These are phyloP conservation scores for Peterozyma toletana DNA, from an alignment of 805 yeast species.

Conservation along the genomic window DNA sequence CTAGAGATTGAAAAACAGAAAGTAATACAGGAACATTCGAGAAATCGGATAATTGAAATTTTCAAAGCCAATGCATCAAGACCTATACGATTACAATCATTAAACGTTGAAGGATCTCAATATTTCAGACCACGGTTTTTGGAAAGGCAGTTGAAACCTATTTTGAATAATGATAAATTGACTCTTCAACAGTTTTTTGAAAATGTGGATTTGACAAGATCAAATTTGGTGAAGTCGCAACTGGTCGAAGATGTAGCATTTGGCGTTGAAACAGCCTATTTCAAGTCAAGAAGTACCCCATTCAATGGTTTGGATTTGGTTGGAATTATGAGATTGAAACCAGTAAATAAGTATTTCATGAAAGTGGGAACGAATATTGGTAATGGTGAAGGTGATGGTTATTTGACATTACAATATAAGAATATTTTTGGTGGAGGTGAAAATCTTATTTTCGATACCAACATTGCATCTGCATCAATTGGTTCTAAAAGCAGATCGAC, in stretches of 20 bases:
- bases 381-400: slow-evolving; percentile 95
- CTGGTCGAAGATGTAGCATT: slow-evolving; percentile 35
- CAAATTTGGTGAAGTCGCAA: slow-evolving; percentile 33
- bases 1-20: slow-evolving; percentile 7
- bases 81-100: slow-evolving; percentile 36
- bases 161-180: slow-evolving; percentile 26
- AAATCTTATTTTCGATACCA: slow-evolving; percentile 37
- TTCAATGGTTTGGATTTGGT: slow-evolving; percentile 18
- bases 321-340: slow-evolving; percentile 27
- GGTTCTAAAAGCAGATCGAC: slow-evolving; percentile 45
- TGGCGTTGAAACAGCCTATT: slow-evolving; percentile 16
- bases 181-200: slow-evolving; percentile 33
- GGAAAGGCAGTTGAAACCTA: slow-evolving; percentile 37
- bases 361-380: slow-evolving; percentile 95
- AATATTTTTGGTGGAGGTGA: slow-evolving; percentile 57
- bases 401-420: slow-evolving; percentile 62
- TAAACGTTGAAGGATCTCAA: slow-evolving; percentile 42
- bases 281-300: slow-evolving; percentile 12
- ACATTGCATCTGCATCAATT: slow-evolving; percentile 32
- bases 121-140: slow-evolving; percentile 39
- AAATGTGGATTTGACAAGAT: slow-evolving; percentile 35
- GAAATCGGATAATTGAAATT: slow-evolving; percentile 17
- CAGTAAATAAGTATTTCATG: slow-evolving; percentile 67
- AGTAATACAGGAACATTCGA: slow-evolving; percentile 20
- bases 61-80: slow-evolving; percentile 23